Conservation (phyloP, 352 stramenopile species). For the Pilasporangium apinafurcum region DNA sequence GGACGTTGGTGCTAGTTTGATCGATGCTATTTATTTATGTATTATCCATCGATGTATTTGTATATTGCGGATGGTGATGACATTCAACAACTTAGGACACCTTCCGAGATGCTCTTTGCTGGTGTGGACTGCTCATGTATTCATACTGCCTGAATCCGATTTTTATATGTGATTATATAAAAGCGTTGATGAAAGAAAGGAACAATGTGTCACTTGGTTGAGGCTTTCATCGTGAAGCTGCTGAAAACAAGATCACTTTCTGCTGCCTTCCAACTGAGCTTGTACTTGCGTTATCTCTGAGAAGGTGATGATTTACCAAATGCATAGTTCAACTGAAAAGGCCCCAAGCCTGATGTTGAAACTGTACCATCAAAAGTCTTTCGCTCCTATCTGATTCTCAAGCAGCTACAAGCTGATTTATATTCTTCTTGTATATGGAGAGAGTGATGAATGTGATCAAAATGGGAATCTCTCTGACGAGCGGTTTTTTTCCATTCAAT, state of each 20-base stretch:
- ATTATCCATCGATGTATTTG: conserved; percentile 13
- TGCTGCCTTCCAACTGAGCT: conserved; percentile 85
- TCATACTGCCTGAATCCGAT: conserved; percentile 77
- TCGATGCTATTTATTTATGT: conserved; percentile 21
- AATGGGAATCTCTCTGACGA: conserved; percentile 85
- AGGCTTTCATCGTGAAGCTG: conserved; percentile 31
- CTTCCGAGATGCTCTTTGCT: conserved; percentile 74
- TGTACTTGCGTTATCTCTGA: conserved; percentile 22
- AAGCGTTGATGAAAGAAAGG: conserved; percentile 78
- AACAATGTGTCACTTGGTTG: conserved; percentile 71
- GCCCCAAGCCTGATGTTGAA: conserved; percentile 49
- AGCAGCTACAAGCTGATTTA: too few species aligned
- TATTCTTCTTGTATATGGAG: conserved; percentile 7
- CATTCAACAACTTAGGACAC: conserved; percentile 77
- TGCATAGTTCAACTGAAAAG: conserved; percentile 85
- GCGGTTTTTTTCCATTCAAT: too few species aligned
- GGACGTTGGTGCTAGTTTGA: conserved; percentile 65
- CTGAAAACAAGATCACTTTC: conserved; percentile 81
- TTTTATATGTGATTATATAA: conserved; percentile 5
- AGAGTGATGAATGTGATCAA: conserved; percentile 74
- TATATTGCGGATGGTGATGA: conserved; percentile 46
- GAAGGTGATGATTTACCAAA: conserved; percentile 59
- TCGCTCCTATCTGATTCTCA: conserved; percentile 83
- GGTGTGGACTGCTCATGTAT: conserved; percentile 80
- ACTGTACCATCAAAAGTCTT: conserved; percentile 71